Percentiles rank a stretch among this genome's conserved stretches.
Conservation (phyloP, 768 basidiomycete genomes). For the Cyclocybe cylindracea region DNA sequence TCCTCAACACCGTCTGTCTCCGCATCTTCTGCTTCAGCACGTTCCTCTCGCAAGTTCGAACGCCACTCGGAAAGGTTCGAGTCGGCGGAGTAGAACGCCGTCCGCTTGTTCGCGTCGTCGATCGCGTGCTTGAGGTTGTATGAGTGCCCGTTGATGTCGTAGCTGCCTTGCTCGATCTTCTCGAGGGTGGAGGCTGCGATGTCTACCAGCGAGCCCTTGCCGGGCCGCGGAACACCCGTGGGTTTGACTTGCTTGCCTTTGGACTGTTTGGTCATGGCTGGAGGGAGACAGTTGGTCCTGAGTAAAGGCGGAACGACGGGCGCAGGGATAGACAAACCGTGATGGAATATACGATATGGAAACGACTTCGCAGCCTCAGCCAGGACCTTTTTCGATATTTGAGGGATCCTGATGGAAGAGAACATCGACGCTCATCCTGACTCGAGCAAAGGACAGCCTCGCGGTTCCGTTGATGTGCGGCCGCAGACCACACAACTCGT, state of each 20-base stretch:
- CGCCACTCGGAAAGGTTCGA: constrained; percentile 48
- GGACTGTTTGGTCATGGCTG: too few relatives aligned
- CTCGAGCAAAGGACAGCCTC: too few relatives aligned
- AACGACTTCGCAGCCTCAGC: too few relatives aligned
- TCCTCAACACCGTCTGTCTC: constrained; percentile 18
- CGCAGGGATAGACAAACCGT: too few relatives aligned
- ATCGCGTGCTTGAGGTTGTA: constrained; percentile 29
- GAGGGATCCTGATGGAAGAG: too few relatives aligned
- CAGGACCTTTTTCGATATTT: too few relatives aligned
- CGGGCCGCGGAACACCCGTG: background rate
- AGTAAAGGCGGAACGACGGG: too few relatives aligned
- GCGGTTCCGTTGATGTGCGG: too few relatives aligned
- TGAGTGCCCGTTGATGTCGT: constrained; percentile 19
- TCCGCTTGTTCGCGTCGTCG: constrained; percentile 35
- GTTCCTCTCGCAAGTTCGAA: background rate
- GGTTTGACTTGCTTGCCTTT: background rate
- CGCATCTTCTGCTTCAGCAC: background rate
- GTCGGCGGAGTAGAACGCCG: constrained; percentile 52
- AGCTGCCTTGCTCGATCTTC: constrained; percentile 47
- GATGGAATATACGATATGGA: too few relatives aligned
- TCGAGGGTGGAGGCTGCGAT: constrained; percentile 54
- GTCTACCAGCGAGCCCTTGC: constrained; percentile 17
- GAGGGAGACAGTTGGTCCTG: too few relatives aligned
- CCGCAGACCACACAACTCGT: too few relatives aligned
- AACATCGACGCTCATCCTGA: too few relatives aligned